These are phyloP conservation scores for Achaetomiella virescens DNA, from an alignment of 495 filamentous ascomycete genomes.

Conservation along the genomic window DNA sequence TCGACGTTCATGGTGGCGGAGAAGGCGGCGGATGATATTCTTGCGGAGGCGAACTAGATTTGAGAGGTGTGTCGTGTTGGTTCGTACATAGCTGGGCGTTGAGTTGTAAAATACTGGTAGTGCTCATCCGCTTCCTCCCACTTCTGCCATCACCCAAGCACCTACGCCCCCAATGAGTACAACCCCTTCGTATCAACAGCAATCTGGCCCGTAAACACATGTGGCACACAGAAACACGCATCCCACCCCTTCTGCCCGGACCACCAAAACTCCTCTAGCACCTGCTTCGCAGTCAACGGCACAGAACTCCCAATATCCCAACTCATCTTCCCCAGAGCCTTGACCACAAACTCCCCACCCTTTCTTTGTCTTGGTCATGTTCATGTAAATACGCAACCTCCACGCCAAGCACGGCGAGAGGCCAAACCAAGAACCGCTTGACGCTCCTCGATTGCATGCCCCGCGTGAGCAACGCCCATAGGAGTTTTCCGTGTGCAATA, in stretches of 20 bases:
- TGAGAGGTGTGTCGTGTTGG: too few species aligned
- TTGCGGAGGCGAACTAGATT: slow-evolving; percentile 10
- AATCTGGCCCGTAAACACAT: not conserved
- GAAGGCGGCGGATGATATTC: slow-evolving; percentile 45
- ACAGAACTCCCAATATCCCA: not conserved
- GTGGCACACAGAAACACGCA: not conserved
- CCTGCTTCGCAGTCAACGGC: not conserved
- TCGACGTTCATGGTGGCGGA: slow-evolving; percentile 55
- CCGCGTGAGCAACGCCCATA: not conserved
- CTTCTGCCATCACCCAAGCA: too few species aligned
- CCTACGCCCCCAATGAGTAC: too few species aligned
- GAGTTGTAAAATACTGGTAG: too few species aligned
- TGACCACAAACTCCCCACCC: not conserved
- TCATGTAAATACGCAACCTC: not conserved
- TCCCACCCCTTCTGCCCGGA: not conserved
- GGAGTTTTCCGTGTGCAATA: not conserved
- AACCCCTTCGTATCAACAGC: too few species aligned
- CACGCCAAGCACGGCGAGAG: slow-evolving; percentile 2
- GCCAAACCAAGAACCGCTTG: not conserved
- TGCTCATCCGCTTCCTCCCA: too few species aligned
- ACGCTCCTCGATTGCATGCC: not conserved
- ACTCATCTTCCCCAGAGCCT: not conserved
- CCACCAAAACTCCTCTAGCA: slow-evolving; percentile 2
- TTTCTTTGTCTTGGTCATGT: not conserved
- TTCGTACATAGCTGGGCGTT: not conserved